Percentiles rank a stretch among this genome's conserved stretches.
These are phyloP conservation scores for Syzygium grande DNA, from an alignment of 345 rosid genomes.

Conservation along the genomic window DNA sequence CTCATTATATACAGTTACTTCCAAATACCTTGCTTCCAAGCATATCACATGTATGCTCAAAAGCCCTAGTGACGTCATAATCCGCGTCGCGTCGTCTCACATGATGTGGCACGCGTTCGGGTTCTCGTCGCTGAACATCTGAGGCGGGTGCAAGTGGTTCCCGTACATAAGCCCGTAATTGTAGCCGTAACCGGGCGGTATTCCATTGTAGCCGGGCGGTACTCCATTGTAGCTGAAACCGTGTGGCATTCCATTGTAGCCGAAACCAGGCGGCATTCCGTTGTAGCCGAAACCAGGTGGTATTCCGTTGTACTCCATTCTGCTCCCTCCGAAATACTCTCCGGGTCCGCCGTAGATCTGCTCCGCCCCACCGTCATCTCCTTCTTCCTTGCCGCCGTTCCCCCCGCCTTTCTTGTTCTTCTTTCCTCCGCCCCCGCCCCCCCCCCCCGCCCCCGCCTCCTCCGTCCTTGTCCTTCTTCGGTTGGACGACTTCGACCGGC, in stretches of 20 bases:
- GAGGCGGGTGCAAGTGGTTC: conserved; percentile 1
- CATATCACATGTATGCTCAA: neutral
- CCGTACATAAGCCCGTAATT: neutral
- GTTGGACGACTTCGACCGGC: conserved; percentile 46
- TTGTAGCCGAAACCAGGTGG: neutral
- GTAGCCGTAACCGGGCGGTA: neutral
- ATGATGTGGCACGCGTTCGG: conserved; percentile 24
- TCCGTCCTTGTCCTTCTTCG: conserved; percentile 39
- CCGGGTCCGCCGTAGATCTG: neutral
- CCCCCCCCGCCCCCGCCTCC: conserved; percentile 11
- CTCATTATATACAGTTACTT: neutral
- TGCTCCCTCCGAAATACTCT: neutral
- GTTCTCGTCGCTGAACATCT: conserved; percentile 21
- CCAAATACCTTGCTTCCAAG: neutral
- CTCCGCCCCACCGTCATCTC: neutral
- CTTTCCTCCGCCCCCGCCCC: conserved; percentile 5
- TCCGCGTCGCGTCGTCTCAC: neutral
- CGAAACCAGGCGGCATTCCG: neutral
- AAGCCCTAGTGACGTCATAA: neutral
- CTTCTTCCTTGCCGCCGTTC: neutral
- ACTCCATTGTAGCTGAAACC: neutral
- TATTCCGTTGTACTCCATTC: neutral
- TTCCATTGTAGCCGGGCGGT: neutral
- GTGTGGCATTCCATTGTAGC: neutral
- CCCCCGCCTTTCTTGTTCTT: conserved; percentile 19